Base-by-base conservation (phyloP, 306 rosid genomes). In the Sindora glabra region DNA sequence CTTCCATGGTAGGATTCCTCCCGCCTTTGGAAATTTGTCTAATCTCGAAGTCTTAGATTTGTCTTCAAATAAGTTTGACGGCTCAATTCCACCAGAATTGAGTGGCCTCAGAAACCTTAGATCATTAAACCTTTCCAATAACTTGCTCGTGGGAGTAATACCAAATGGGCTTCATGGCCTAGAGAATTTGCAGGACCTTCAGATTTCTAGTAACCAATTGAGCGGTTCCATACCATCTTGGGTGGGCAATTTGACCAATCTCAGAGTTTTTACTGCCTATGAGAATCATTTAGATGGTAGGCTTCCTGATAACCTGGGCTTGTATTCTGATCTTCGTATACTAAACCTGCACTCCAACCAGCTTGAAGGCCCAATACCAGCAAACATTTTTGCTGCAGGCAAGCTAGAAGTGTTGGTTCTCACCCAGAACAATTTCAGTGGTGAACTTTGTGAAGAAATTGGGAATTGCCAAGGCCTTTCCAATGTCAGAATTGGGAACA, bases 301-400 rank as follows among this genome's bases (percentile, higher is more conserved):
- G 47, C 78, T 94, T 69, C 97, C 99, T 0, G 87, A 80, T 67
- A 74, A 79, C 77, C 74, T 94, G 11, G 99, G 99, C 64, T 78
- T 62, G 34, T 49, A 57, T 78, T 77, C 90, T 26, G 85, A 73
- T 55, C 99, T 94, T 54, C 75, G 63, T n/a, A 76, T 83, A 54
- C 77, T 94, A 76, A 94, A 94, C 83, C 83, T 94, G 62, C 99
- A 94, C 59, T 89, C 99, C 13, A 94, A 89, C 74, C 76, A 53
- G 69, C 89, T 94, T 15, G 94, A 82, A 73, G 99, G 99, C 13
- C 59, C 81, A 6, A 89, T 94, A 45, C 99, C 99, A 5, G 73
- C 75, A 38, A 84, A 89, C 77, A 77, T 94, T 77, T 94, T 94
- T 32, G 68, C 77, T 52, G 64, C 75, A 10, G 99, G 99, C 56